Percentiles rank a stretch among this genome's conserved stretches.
These are phyloP conservation scores for Penicillium simplicissimum DNA, from an alignment of 495 filamentous ascomycete species.

Conservation along the genomic window DNA sequence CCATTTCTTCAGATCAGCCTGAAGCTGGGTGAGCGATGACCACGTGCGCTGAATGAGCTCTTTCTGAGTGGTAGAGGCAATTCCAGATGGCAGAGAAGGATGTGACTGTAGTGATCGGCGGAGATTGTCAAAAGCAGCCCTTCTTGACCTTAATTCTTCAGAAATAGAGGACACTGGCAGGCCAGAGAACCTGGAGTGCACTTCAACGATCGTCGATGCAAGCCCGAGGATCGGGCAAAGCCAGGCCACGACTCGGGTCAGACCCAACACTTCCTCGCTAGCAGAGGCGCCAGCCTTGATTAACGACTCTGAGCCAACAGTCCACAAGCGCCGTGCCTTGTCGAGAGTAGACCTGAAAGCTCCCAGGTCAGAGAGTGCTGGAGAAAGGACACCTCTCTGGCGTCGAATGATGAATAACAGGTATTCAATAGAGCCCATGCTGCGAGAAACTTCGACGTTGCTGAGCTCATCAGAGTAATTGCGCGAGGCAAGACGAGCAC, in stretches of 20 bases:
- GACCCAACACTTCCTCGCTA: conserved; percentile 19
- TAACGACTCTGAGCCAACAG: conserved; percentile 32
- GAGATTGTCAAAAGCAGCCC: conserved; percentile 43
- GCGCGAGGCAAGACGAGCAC: conserved; percentile 60
- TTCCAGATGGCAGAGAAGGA: conserved; percentile 53
- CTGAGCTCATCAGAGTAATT: conserved; percentile 85
- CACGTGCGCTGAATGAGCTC: conserved; percentile 48
- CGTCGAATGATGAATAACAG: conserved; percentile 66
- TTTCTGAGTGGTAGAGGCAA: conserved; percentile 49
- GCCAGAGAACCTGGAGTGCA: conserved; percentile 62
- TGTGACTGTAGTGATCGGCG: conserved; percentile 45
- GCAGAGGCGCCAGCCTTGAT: conserved; percentile 26
- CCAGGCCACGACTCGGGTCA: conserved; percentile 45
- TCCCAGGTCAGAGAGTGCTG: conserved; percentile 38
- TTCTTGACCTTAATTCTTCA: conserved; percentile 49
- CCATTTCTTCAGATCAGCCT: conserved; percentile 42
- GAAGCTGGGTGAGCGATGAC: conserved; percentile 45
- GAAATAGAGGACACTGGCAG: conserved; percentile 43
- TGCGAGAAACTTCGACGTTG: conserved; percentile 70
- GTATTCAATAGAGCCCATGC: conserved; percentile 80
- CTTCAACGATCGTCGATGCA: conserved; percentile 47
- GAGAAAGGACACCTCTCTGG: conserved; percentile 61
- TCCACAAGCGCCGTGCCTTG: conserved; percentile 48
- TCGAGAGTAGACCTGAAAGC: conserved; percentile 38
- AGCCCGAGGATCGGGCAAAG: conserved; percentile 50